phyloP scores from a whole-genome alignment of 139 green algal species.

The Ettlia oleoabundans region DNA sequence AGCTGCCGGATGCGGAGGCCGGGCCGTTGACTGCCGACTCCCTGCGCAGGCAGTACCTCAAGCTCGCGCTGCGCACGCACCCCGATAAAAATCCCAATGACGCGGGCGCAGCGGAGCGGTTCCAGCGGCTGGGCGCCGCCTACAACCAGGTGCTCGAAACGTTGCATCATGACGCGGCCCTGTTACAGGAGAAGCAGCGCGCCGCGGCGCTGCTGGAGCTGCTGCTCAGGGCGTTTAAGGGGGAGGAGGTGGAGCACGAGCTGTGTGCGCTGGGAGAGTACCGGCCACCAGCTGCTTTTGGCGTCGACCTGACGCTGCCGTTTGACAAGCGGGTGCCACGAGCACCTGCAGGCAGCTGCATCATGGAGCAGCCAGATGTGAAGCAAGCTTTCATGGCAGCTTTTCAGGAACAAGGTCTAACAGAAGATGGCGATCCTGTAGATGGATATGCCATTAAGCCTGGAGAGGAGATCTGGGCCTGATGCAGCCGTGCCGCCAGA shows the following conservation, averaged over 20 bases:
- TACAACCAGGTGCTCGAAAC: slow-evolving; percentile 42
- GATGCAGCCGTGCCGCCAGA: too few relatives aligned
- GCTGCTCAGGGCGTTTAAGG: slow-evolving; percentile 13
- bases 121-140: slow-evolving; percentile 51
- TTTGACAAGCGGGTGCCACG: slow-evolving; percentile 36
- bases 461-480: not conserved
- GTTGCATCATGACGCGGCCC: not conserved
- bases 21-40: not conserved
- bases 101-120: slow-evolving; percentile 40
- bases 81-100: slow-evolving; percentile 60
- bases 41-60: slow-evolving; percentile 48
- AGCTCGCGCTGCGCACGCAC: slow-evolving; percentile 54
- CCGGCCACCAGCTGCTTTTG: slow-evolving; percentile 36
- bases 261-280: slow-evolving; percentile 28
- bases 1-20: not conserved
- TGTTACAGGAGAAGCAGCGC: slow-evolving; percentile 3
- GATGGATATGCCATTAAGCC: not conserved
- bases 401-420: slow-evolving; percentile 12
- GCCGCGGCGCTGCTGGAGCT: slow-evolving; percentile 9
- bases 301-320: slow-evolving; percentile 28
- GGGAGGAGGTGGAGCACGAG: slow-evolving; percentile 26
- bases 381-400: not conserved
- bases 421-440: slow-evolving; percentile 17
- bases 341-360: not conserved
- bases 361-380: not conserved